These are phyloP conservation scores for Claviceps humidiphila DNA, from an alignment of 2,329 filamentous ascomycete species.

Conservation along the genomic window DNA sequence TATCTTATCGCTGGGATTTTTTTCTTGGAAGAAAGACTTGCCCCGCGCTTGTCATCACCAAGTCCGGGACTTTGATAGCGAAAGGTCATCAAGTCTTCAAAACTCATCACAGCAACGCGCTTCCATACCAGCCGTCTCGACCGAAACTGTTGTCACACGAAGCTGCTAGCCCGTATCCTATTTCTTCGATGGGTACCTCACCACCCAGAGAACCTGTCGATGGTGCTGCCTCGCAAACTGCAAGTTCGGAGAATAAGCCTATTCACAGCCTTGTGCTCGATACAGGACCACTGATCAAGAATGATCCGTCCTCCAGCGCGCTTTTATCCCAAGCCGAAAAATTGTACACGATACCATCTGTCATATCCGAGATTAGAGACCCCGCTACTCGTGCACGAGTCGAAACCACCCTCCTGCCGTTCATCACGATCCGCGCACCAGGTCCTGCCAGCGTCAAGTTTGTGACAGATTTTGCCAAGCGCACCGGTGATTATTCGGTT, in stretches of 20 bases:
- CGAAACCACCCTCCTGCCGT: conserved; percentile 74
- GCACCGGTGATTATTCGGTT: conserved; percentile 79
- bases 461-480: conserved; percentile 72
- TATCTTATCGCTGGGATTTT: too few relatives aligned
- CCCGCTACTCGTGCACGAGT: conserved; percentile 66
- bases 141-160: background rate
- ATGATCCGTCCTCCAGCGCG: conserved; percentile 73
- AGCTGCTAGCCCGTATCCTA: background rate
- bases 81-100: background rate
- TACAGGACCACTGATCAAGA: conserved; percentile 85
- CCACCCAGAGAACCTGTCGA: conserved; percentile 4
- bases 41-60: background rate
- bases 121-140: background rate
- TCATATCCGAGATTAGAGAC: conserved; percentile 82
- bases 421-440: conserved; percentile 65
- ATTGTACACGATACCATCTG: conserved; percentile 72
- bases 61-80: background rate
- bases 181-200: conserved; percentile 2
- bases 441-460: conserved; percentile 64
- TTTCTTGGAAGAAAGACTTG: background rate
- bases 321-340: conserved; percentile 64
- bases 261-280: conserved; percentile 80
- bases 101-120: background rate
- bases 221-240: conserved; percentile 4
- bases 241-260: conserved; percentile 35